Evolutionary conservation across 306 rosid genomes (phyloP).

Genomic region (Glycine tomentella): DNA sequence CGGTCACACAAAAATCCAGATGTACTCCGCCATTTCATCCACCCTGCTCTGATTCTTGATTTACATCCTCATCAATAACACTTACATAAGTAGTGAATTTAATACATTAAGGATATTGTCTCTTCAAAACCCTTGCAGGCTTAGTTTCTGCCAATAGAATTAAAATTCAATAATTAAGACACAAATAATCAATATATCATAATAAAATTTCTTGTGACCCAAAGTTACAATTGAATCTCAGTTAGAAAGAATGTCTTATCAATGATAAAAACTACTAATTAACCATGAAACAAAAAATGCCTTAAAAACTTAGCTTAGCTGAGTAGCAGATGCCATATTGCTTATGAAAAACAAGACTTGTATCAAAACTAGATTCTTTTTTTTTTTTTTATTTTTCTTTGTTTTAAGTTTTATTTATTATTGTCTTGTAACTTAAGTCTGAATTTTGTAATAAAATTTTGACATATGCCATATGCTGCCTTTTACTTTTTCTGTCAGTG

Average conservation of each 20-base stretch:
- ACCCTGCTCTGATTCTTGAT: too few species aligned
- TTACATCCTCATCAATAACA: too few species aligned
- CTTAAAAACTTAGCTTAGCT: neutral
- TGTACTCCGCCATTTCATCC: too few species aligned
- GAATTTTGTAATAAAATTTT: conserved; percentile 18
- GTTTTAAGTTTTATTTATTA: conserved; percentile 1
- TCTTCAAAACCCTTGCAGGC: too few species aligned
- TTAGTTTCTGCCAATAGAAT: neutral
- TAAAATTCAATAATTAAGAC: neutral
- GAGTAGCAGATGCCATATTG: conserved; percentile 18
- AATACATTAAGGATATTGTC: too few species aligned
- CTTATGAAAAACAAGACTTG: conserved; percentile 1
- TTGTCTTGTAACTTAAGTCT: conserved; percentile 18
- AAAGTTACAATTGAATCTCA: conserved; percentile 10
- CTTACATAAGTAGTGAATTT: neutral
- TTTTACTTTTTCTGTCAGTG: conserved; percentile 6
- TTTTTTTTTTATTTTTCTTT: neutral
- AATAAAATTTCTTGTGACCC: conserved; percentile 13
- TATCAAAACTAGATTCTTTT: neutral
- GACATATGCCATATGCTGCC: conserved; percentile 28
- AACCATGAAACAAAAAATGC: conserved; percentile 32
- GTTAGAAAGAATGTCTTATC: neutral
- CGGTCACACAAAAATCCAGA: too few species aligned
- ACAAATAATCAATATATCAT: neutral
- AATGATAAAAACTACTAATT: conserved; percentile 7